A percentile compares a stretch with the other conserved stretches of the same genome.
These are phyloP conservation scores for Escallonia rubra DNA, from an alignment of 129 eudicot genomes.

Conservation along the genomic window DNA sequence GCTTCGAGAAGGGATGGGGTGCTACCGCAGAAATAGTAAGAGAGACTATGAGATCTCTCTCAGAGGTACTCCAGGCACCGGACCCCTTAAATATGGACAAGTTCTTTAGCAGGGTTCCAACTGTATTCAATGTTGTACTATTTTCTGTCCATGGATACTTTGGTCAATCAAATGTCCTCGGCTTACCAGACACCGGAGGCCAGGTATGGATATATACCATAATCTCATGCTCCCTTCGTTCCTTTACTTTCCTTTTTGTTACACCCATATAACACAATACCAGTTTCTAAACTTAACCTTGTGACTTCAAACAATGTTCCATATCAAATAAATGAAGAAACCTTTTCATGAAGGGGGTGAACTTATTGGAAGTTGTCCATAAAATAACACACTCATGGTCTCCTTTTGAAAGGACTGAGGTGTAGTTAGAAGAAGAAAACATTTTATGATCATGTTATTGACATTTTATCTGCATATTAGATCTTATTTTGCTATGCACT, in stretches of 20 bases:
- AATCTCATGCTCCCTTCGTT: neutral
- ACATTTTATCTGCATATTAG: neutral
- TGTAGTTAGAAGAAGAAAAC: neutral
- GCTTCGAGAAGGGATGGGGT: conserved; percentile 99
- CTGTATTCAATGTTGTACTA: conserved; percentile 65
- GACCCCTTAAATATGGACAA: conserved; percentile 70
- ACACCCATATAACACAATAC: no score
- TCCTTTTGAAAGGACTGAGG: no score
- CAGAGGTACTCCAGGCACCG: conserved; percentile 91
- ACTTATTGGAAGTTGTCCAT: no score
- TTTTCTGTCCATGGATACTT: conserved; percentile 96
- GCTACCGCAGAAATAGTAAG: conserved; percentile 65
- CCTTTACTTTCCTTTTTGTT: no score
- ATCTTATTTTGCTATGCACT: neutral
- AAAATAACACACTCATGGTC: no score
- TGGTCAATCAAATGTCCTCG: conserved; percentile 95
- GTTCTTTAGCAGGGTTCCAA: conserved; percentile 80
- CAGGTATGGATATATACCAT: conserved; percentile 42
- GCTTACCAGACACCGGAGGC: conserved; percentile 98
- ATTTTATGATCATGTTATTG: neutral
- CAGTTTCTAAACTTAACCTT: no score
- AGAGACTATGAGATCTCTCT: conserved; percentile 66
- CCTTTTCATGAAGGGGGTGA: no score
- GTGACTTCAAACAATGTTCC: no score
- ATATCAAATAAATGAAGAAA: no score